Evolutionary conservation across 179 eudicot genomes (phyloP).

Genomic region (Silene noctiflora): DNA sequence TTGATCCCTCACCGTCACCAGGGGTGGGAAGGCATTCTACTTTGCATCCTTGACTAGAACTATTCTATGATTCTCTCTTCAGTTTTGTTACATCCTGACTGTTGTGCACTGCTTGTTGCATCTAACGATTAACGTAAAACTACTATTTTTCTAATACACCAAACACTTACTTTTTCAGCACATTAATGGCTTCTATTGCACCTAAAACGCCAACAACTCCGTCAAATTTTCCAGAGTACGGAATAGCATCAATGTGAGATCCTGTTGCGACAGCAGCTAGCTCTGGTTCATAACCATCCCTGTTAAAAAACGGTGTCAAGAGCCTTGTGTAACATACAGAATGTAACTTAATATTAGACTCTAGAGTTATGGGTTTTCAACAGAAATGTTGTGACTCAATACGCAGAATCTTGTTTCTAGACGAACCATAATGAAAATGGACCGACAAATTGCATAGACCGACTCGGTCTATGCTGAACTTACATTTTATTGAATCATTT

Average conservation of each 20-base stretch:
- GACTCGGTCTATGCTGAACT: no score
- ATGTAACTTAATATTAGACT: not conserved
- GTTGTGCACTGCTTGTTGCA: no score
- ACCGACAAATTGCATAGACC: no score
- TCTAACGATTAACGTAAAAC: not conserved
- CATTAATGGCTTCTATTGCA: conserved; percentile 92
- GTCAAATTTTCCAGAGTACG: conserved; percentile 94
- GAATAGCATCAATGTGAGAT: conserved; percentile 95
- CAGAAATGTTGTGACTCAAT: no score
- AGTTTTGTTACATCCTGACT: not conserved
- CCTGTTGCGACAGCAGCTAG: conserved; percentile 81
- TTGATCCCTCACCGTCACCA: no score
- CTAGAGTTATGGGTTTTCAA: no score
- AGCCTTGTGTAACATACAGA: not conserved
- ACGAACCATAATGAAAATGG: no score
- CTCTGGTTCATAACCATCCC: conserved; percentile 80
- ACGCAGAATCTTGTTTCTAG: no score
- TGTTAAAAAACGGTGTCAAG: conserved; percentile 27
- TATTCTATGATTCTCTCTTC: not conserved
- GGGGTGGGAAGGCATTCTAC: no score
- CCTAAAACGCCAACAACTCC: conserved; percentile 97
- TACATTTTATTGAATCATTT: no score
- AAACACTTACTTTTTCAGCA: conserved; percentile 56
- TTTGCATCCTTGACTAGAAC: not conserved
- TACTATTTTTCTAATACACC: not conserved